Base-by-base conservation (phyloP, 495 filamentous ascomycete genomes). In the Xanthoparmelia taractica region DNA sequence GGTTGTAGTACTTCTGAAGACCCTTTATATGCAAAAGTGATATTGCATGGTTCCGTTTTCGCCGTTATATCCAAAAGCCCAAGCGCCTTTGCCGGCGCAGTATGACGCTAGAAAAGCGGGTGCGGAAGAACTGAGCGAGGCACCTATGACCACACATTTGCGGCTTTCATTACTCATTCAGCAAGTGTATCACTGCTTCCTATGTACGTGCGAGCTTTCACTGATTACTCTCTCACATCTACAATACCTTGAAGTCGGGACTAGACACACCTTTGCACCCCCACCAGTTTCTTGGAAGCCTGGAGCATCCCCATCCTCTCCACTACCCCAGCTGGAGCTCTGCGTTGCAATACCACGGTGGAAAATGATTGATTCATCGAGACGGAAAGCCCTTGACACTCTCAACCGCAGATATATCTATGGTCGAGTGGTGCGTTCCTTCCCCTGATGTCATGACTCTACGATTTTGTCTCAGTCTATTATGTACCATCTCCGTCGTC, bases 371-470 rank as follows among this genome's bases (percentile, higher is more conserved):
- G 73, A 73, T 57, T 66, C 72, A 45, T 64, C 78, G 47, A 81
- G 85, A 65, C 82, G 83, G 55, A 85, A 82, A 66, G 77, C 88
- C 64, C 72, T 86, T 63, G 82, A 87, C 71, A 79, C 82, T 58
- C 76, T 92, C 65, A 92, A 93, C 71, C 83, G 79, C 71, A 85
- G 87, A 73, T 93, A 85, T 70, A 88, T 95, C 61, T 90, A 85
- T 74, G 90, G 88, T 72, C 84, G 83, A 70, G 73, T 95, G 71
- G 90, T 95, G 82, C 65, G 89, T 84, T 47, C 61, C 66, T 59
- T 65, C 47, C 41, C 58, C 29, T 12, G 63, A 34, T 41, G 27
- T 55, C 36, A 65, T 65, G 60, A 63, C 57, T 60, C 60, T 58
- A 68, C 66, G 27, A 61, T 27, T 20, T 23, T 12, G 23, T 11